Evolutionary conservation across 1,284 basidiomycete genomes (phyloP), one percentile per base, ranked within the genome.

Genomic region (Veloporphyrellus conicus): DNA sequence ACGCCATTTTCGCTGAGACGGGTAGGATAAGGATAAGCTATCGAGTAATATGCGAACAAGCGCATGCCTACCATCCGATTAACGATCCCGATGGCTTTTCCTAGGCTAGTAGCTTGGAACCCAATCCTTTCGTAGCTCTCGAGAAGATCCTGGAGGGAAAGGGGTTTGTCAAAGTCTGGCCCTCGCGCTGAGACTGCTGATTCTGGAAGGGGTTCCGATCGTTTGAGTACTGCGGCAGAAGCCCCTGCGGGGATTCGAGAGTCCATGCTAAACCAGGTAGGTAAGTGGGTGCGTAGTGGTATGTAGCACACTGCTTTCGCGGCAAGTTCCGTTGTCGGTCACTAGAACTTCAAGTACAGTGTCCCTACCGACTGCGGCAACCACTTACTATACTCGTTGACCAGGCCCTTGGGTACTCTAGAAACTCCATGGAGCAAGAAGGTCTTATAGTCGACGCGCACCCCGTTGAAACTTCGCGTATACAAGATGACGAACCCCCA

Each of bases 21-120:
- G 16, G 12, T 18, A 52, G 45, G 25, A 23, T 43, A 45, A 52
- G 43, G 3, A n/a, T n/a, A n/a, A n/a, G n/a, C n/a, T n/a, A 22
- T 23, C 47, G 48, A 47, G 15, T 45, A 27, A 47, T 18, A 49
- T 43, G 43, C 22, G 50, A 23, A 52, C 19, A 35, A 16, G 20
- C 11, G 53, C 16, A 33, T 16, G 20, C 72, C 34, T 52, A 91
- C 93, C 90, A 96, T 96, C 60, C 79, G 80, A 65, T 95, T 84
- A 35, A 99, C 86, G 54, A 95, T 87, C 42, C 91, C 82, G 52
- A 97, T 90, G 0, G 95, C 95, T 58, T 79, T 82, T 2, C 88
- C 87, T 6, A 99, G 72, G 45, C 90, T 93, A 37, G 86, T 93
- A 14, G 95, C 95, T 67, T 99, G 95, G 64, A 99, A 99, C 14